Base-by-base conservation (phyloP, 2,329 filamentous ascomycete genomes). In the Fusarium sp. region DNA sequence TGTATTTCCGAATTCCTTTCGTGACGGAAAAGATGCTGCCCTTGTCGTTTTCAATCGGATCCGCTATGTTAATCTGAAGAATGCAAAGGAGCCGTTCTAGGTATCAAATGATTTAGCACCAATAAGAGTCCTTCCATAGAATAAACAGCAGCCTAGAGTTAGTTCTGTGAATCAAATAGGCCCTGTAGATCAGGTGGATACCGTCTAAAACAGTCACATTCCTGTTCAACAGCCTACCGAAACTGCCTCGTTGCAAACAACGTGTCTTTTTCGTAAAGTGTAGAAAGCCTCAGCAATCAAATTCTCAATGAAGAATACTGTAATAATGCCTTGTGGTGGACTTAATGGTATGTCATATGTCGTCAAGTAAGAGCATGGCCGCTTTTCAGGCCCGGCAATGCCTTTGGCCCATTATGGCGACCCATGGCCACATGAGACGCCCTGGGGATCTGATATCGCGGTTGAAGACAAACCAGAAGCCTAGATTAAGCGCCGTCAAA, bases 401-500 rank as follows among this genome's bases (percentile, higher is more conserved):
- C 55, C 34, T n/a, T 20, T 30, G 48, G 38, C 55, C 62, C 29
- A 22, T 66, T 66, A 13, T 55, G 29, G 25, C 53, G 62, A 48
- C 62, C 62, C 43, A 18, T 45, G 62, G 55, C 38, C 20, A 49
- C 62, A 62, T 66, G 55, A 40, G 52, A 66, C 25, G 22, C 46
- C 25, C 27, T 64, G 61, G 61, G 53, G 54, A 43, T n/a, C 45
- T 45, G 48, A 22, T 51, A 55, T 20, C 66, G 66, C 70, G 69
- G 58, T 49, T 69, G 70, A 67, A 73, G 64, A 71, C 71, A 72
- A 74, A 74, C 72, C 71, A 74, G 43, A 72, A 51, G 27, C 20
- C 30, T 41, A 41, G 45, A 61, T 54, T 74, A 74, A 74, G 72
- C 72, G 71, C 72, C 70, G 13, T 55, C 12, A 27, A 56, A 58